Base-by-base conservation (phyloP, 2,329 filamentous ascomycete species). In the Colletotrichum tabaci region DNA sequence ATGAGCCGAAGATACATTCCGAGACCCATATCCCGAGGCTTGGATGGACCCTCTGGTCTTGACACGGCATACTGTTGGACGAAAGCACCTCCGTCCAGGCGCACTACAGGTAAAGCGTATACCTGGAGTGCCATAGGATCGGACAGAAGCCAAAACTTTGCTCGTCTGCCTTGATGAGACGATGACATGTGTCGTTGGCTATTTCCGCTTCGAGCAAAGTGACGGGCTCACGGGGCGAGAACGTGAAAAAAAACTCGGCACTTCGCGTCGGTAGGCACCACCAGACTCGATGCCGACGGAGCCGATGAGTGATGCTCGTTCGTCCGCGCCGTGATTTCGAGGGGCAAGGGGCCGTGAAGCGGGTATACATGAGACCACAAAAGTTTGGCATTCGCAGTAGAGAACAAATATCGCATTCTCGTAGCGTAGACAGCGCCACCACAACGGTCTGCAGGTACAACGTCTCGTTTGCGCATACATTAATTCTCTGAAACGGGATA, bases 181-280 rank as follows among this genome's bases (percentile, higher is more conserved):
- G 18, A 40, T 12, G 30, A 13, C 13, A 21, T 21, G 5, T 40
- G 5, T 40, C 35, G 18, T n/a, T n/a, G 30, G 52, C 18, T 10
- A 56, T 40, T n/a, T 21, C 52, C 52, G 18, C 30, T n/a, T 18
- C 15, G 30, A 30, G 23, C 10, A 26, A 30, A 42, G 15, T n/a
- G 30, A 55, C 3, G 50, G 35, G 23, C n/a, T 50, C 1, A 15
- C 12, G 35, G 30, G 52, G 1, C 26, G 18, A 44, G 21, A 10
- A 30, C 23, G 8, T 62, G 30, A 67, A 61, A 38, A 38, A 47
- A 53, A 53, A 55, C 12, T 61, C 47, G 30, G 49, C 55, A 44
- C 49, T 55, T 60, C 12, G 38, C 42, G 35, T n/a, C 3, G 12
- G 55, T 42, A 42, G 47, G 40, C 21, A 44, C 18, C 7, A 30